Evolutionary conservation across 2,329 filamentous ascomycete genomes (phyloP).

Genomic region (Torrubiellomyces zombiae): DNA sequence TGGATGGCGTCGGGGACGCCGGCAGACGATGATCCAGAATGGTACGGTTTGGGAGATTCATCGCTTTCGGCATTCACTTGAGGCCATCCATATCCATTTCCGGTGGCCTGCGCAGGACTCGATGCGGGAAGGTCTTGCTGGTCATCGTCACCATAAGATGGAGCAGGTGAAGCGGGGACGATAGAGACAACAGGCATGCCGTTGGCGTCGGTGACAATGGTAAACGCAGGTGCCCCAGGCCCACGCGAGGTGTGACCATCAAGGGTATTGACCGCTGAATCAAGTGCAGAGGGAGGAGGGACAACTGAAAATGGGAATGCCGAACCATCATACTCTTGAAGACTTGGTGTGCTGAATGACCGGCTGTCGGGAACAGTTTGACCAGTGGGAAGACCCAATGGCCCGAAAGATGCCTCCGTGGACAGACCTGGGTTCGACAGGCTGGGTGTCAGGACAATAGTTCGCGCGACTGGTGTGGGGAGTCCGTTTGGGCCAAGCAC

Average conservation of each 20-base stretch:
- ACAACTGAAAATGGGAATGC: conserved; percentile 2
- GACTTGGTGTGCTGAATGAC: conserved; percentile 7
- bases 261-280: conserved; percentile 8
- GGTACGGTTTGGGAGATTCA: conserved; percentile 8
- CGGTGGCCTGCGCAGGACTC: conserved; percentile 3
- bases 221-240: conserved; percentile 10
- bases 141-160: conserved; percentile 6
- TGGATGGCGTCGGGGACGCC: conserved; percentile 9
- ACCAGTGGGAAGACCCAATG: conserved; percentile 5
- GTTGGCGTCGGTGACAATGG: conserved; percentile 9
- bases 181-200: conserved; percentile 8
- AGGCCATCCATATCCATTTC: conserved; percentile 11
- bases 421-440: conserved; percentile 5
- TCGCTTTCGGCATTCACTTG: conserved; percentile 7
- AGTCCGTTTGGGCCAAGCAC: conserved; percentile 15
- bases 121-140: conserved; percentile 6
- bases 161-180: conserved; percentile 5
- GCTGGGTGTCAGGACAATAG: conserved; percentile 12
- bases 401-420: too few relatives aligned
- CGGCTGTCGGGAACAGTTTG: conserved; percentile 5
- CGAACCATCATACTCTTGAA: conserved; percentile 11
- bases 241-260: conserved; percentile 9
- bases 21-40: conserved; percentile 7
- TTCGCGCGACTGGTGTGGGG: conserved; percentile 15
- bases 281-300: conserved; percentile 6